phyloP scores from a whole-genome alignment of 2,329 filamentous ascomycete species.

The Aspergillus fijiensis region DNA sequence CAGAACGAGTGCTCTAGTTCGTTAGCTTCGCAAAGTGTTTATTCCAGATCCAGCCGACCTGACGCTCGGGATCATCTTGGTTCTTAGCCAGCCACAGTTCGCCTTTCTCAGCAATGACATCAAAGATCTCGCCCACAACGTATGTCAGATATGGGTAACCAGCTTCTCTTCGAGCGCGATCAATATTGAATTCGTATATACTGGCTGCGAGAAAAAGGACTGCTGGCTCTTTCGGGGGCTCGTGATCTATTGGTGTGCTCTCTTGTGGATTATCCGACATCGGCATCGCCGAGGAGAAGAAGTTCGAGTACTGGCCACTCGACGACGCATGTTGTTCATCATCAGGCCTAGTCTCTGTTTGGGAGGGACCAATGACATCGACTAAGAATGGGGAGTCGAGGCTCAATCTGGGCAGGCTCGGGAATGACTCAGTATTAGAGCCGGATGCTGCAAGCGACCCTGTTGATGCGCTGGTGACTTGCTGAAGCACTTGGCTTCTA shows the following conservation, averaged over 20 bases:
- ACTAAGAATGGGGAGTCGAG: conserved; percentile 47
- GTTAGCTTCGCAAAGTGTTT: conserved; percentile 79
- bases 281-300: conserved; percentile 86
- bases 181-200: conserved; percentile 96
- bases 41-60: conserved; percentile 97
- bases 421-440: conserved; percentile 32
- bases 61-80: conserved; percentile 78
- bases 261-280: conserved; percentile 63
- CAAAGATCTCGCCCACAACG: conserved; percentile 89
- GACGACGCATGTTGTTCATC: conserved; percentile 35
- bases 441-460: conserved; percentile 17
- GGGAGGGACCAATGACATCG: conserved; percentile 38
- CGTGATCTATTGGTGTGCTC: conserved; percentile 44
- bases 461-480: conserved; percentile 50
- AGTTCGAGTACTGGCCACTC: conserved; percentile 64
- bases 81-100: conserved; percentile 98
- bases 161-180: conserved; percentile 84
- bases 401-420: conserved; percentile 44
- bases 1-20: conserved; percentile 13
- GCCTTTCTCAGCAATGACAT: conserved; percentile 93
- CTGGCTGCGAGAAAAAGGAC: conserved; percentile 90
- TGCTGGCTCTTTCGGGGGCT: conserved; percentile 48
- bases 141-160: conserved; percentile 97
- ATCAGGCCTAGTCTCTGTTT: conserved; percentile 21
- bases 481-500: conserved; percentile 51